Evolutionary conservation across 2,329 filamentous ascomycete genomes (phyloP).

Genomic region (Aspergillus hortae): DNA sequence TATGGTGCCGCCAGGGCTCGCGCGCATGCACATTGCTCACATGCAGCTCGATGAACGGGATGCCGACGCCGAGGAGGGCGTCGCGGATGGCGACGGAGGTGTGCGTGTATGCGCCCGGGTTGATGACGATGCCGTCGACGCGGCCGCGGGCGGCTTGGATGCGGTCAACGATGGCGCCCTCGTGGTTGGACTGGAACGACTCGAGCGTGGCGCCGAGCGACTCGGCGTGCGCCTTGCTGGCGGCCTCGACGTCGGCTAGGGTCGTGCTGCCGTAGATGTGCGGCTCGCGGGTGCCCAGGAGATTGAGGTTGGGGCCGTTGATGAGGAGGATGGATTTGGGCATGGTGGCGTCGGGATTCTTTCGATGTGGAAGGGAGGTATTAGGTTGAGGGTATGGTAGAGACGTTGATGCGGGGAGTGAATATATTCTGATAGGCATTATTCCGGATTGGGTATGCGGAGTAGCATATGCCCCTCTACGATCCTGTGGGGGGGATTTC

Average conservation of each 20-base stretch:
- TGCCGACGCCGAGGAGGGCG: conserved; percentile 63
- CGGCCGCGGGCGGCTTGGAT: conserved; percentile 63
- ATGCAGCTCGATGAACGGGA: conserved; percentile 77
- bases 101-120: conserved; percentile 72
- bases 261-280: conserved; percentile 69
- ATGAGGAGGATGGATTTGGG: conserved; percentile 61
- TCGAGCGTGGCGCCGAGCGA: conserved; percentile 50
- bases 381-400: background rate
- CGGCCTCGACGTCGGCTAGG: conserved; percentile 57
- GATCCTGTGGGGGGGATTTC: background rate
- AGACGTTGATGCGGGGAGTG: background rate
- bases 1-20: conserved; percentile 66
- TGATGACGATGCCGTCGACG: conserved; percentile 65
- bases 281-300: conserved; percentile 71
- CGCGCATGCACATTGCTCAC: conserved; percentile 70
- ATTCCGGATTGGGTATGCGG: background rate
- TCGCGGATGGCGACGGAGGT: conserved; percentile 74
- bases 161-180: conserved; percentile 69
- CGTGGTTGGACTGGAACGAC: conserved; percentile 72
- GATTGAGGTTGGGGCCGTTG: conserved; percentile 81
- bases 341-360: conserved; percentile 14
- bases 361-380: background rate
- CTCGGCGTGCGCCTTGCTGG: conserved; percentile 49
- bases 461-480: background rate
- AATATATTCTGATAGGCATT: background rate